Conservation (phyloP, 2,329 filamentous ascomycete genomes). For the Colletotrichum godetiae region DNA sequence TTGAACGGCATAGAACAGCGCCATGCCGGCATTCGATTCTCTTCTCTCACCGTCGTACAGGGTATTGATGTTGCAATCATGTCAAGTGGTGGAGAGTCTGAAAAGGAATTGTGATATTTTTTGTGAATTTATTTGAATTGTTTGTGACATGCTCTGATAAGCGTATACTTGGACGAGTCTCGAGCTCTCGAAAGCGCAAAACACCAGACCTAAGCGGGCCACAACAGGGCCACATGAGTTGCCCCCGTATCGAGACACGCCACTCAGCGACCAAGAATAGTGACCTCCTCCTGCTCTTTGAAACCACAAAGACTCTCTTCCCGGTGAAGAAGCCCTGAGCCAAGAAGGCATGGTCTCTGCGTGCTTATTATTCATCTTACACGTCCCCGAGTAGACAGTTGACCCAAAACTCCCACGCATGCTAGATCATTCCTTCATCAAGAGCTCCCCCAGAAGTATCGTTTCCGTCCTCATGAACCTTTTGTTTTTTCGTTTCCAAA, state of each 20-base stretch:
- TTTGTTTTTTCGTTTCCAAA: background rate
- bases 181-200: background rate
- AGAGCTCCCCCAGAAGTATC: conserved; percentile 7
- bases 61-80: no score
- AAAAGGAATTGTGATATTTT: background rate
- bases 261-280: conserved; percentile 27
- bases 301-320: background rate
- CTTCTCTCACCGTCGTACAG: background rate
- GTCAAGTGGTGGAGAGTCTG: background rate
- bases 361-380: conserved; percentile 24
- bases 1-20: background rate
- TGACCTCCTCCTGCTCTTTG: background rate
- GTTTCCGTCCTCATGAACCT: conserved; percentile 13
- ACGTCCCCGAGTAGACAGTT: conserved; percentile 18
- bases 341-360: background rate
- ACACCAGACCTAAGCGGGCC: background rate
- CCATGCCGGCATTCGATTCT: background rate
- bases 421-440: conserved; percentile 31
- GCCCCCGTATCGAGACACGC: background rate
- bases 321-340: background rate
- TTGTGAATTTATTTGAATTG: background rate
- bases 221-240: background rate
- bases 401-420: conserved; percentile 26
- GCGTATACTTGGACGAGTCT: conserved; percentile 20
- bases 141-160: conserved; percentile 19